Conservation (phyloP, 805 yeast species). For the Ogataea glucozyma region DNA sequence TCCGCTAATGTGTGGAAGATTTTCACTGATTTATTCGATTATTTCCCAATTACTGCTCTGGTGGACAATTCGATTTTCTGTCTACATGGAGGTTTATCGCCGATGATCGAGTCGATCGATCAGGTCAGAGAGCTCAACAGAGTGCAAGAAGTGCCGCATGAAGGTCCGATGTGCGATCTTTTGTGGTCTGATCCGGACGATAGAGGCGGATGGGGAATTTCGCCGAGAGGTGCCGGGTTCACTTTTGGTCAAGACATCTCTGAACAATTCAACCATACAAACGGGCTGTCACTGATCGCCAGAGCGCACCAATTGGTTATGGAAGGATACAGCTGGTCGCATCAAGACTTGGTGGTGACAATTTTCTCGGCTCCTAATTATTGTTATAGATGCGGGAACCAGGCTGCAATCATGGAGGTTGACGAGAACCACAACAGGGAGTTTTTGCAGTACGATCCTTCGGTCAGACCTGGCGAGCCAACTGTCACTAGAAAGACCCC, state of each 20-base stretch:
- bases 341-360: slow-evolving; percentile 91
- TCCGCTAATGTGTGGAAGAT: slow-evolving; percentile 91
- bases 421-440: slow-evolving; percentile 91
- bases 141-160: slow-evolving; percentile 95
- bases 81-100: slow-evolving; percentile 92
- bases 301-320: slow-evolving; percentile 97
- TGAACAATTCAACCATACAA: slow-evolving; percentile 90
- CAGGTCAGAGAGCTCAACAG: slow-evolving; percentile 89
- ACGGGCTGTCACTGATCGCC: slow-evolving; percentile 80
- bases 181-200: slow-evolving; percentile 98
- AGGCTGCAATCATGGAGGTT: slow-evolving; percentile 97
- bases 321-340: slow-evolving; percentile 96
- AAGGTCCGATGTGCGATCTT: slow-evolving; percentile 96
- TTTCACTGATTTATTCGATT: slow-evolving; percentile 89
- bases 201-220: slow-evolving; percentile 96
- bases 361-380: slow-evolving; percentile 95
- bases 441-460: slow-evolving; percentile 93
- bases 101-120: slow-evolving; percentile 90
- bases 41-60: slow-evolving; percentile 89
- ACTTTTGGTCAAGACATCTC: slow-evolving; percentile 95
- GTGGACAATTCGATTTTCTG: slow-evolving; percentile 91
- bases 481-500: slow-evolving; percentile 96
- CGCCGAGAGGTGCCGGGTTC: slow-evolving; percentile 98
- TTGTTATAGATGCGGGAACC: slow-evolving; percentile 97
- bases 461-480: slow-evolving; percentile 97